Percentiles rank a stretch among this genome's conserved stretches.
Conservation (phyloP, 805 yeast species). For the Nakazawaea wyomingensis region DNA sequence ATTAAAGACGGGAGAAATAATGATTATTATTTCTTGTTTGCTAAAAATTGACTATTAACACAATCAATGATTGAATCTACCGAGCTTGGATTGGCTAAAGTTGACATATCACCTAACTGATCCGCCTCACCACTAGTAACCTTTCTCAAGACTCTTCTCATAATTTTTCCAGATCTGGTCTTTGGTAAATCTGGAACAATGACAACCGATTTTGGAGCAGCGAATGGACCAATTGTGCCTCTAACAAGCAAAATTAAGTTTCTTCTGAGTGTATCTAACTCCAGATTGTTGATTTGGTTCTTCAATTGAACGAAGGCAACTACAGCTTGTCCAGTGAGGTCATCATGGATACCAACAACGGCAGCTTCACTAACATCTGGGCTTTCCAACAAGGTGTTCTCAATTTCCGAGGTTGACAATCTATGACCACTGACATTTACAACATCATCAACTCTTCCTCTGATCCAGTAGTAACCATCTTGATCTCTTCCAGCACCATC, state of each 20-base stretch:
- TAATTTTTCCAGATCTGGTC: constrained; percentile 97
- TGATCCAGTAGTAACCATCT: constrained; percentile 96
- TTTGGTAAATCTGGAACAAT: constrained; percentile 92
- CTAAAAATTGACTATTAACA: constrained; percentile 43
- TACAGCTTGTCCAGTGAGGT: constrained; percentile 96
- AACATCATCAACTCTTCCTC: constrained; percentile 98
- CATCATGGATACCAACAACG: constrained; percentile 94
- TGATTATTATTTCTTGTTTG: constrained; percentile 22
- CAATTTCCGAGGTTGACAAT: constrained; percentile 97
- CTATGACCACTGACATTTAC: constrained; percentile 98
- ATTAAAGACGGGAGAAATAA: no score
- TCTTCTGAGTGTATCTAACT: constrained; percentile 55
- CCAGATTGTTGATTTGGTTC: constrained; percentile 37
- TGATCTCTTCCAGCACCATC: constrained; percentile 98
- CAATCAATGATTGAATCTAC: constrained; percentile 73
- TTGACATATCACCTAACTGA: constrained; percentile 87
- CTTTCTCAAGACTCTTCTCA: constrained; percentile 96
- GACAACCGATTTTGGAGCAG: constrained; percentile 84
- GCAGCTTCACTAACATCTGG: constrained; percentile 86
- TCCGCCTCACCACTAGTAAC: constrained; percentile 89
- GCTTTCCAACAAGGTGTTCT: constrained; percentile 82
- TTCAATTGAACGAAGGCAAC: constrained; percentile 90
- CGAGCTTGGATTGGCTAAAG: constrained; percentile 80
- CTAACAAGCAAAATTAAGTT: constrained; percentile 85
- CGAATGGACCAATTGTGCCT: constrained; percentile 89